Evolutionary conservation across 2,329 filamentous ascomycete genomes (phyloP), one percentile per base, ranked within the genome.

Genomic region (Didymella keratinophila): DNA sequence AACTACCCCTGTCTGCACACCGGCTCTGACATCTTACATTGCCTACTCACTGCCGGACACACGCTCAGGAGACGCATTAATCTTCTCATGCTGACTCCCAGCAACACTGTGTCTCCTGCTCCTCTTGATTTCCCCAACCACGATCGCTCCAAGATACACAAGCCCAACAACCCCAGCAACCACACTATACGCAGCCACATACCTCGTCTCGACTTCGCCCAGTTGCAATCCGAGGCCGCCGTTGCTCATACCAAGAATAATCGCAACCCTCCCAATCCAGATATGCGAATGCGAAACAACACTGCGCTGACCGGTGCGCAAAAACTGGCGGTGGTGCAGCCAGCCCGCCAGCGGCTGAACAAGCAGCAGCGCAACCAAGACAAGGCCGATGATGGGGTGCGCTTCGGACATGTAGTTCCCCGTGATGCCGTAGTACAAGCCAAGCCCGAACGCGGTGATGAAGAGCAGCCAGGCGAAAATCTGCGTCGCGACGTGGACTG

Each of bases 201-300:
- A 63, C 7, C 44, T 28, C 1, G 41, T 63, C 18, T 45, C 47
- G 7, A 58, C 50, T 0, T 50, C 23, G 1, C 45, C 48, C 18
- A 83, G 66, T 51, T 75, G 70, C 37, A 85, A 77, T 0, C 84
- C 84, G 2, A 86, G 70, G 1, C 83, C 83, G 21, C 81, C 84
- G 67, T 85, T 86, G 67, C 85, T 76, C 52, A 85, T 81, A 1
- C 81, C 83, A 4, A 85, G 69, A 2, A 79, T 71, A 28, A 86
- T 80, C 30, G 81, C 73, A 21, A 76, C 63, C 2, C 83, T 75
- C 18, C 84, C 84, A 27, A 83, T 70, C 84, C 83, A 86, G n/a
- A 84, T 75, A 62, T 86, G 84, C 2, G 72, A 69, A 57, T 81
- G 78, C 1, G 80, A 81, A 59, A 77, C 79, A 14, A 77, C 61